These are phyloP conservation scores for Priceomyces haplophilus DNA, from an alignment of 805 yeast species.

Conservation along the genomic window DNA sequence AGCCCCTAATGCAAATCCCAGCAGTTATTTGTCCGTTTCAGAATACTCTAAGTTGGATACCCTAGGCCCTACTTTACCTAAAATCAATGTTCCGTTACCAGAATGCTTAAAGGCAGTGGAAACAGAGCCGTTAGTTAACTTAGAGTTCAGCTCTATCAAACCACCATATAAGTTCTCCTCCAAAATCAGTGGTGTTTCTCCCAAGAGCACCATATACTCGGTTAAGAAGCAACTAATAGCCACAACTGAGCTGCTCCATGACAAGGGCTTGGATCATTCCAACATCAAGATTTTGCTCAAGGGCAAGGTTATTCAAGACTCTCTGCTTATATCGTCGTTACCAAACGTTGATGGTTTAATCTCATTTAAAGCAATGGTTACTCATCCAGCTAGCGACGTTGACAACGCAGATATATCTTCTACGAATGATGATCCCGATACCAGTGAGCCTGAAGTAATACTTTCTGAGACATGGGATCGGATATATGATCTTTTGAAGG, in stretches of 20 bases:
- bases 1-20: slow-evolving; percentile 35
- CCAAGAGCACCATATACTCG: slow-evolving; percentile 31
- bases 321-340: slow-evolving; percentile 33
- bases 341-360: slow-evolving; percentile 24
- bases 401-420: neutral
- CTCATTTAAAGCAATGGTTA: slow-evolving; percentile 44
- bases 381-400: slow-evolving; percentile 13
- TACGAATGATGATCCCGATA: slow-evolving; percentile 2
- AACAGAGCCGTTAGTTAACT: slow-evolving; percentile 15
- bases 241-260: slow-evolving; percentile 21
- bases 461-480: slow-evolving; percentile 42
- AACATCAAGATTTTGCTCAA: slow-evolving; percentile 54
- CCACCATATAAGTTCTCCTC: slow-evolving; percentile 61
- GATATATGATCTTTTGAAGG: slow-evolving; percentile 32
- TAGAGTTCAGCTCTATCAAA: slow-evolving; percentile 61
- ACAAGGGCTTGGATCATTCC: slow-evolving; percentile 28
- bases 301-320: slow-evolving; percentile 61
- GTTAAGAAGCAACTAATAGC: slow-evolving; percentile 38
- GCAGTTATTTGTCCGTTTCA: slow-evolving; percentile 29
- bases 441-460: slow-evolving; percentile 5
- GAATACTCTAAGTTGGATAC: slow-evolving; percentile 27
- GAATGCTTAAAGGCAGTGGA: neutral
- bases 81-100: slow-evolving; percentile 36
- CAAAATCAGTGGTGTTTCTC: slow-evolving; percentile 20
- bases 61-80: slow-evolving; percentile 50